phyloP scores from a whole-genome alignment of 306 rosid genomes.

The Bauhinia variegata region DNA sequence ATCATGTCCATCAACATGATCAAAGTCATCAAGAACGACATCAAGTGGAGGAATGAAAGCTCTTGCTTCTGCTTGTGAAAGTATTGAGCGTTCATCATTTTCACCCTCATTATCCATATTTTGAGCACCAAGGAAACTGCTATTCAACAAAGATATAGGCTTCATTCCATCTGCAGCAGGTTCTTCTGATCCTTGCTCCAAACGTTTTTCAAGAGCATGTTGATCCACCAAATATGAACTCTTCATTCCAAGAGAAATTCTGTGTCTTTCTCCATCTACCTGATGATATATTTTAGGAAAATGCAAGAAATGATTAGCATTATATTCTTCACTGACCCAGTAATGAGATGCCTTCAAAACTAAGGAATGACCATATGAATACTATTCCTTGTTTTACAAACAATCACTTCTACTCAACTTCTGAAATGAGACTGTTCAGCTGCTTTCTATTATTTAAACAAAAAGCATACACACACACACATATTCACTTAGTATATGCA shows the following conservation, averaged over 20 bases:
- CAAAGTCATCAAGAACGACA: conserved; percentile 75
- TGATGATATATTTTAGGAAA: conserved; percentile 36
- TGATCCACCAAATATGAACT: conserved; percentile 51
- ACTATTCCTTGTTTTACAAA: too few species aligned
- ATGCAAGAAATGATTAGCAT: conserved; percentile 25
- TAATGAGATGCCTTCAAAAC: conserved; percentile 6
- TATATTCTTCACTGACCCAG: conserved; percentile 14
- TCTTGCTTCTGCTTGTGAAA: conserved; percentile 71
- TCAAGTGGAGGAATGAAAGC: conserved; percentile 82
- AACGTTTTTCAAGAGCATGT: conserved; percentile 31
- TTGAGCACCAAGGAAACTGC: conserved; percentile 38
- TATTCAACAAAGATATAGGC: conserved; percentile 30
- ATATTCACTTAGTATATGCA: background rate
- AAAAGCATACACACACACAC: background rate
- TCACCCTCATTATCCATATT: conserved; percentile 48
- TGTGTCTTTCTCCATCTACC: conserved; percentile 74
- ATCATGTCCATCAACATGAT: conserved; percentile 45
- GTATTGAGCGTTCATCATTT: conserved; percentile 44
- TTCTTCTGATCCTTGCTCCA: conserved; percentile 53
- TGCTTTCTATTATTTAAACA: background rate
- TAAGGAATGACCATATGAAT: too few species aligned
- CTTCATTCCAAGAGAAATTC: conserved; percentile 94
- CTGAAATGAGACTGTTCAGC: background rate
- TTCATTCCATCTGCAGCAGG: conserved; percentile 39
- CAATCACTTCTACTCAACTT: too few species aligned